A percentile compares a stretch with the other conserved stretches of the same genome.
Evolutionary conservation across 2,329 filamentous ascomycete species (phyloP).

Genomic region (Colletotrichum lupini): DNA sequence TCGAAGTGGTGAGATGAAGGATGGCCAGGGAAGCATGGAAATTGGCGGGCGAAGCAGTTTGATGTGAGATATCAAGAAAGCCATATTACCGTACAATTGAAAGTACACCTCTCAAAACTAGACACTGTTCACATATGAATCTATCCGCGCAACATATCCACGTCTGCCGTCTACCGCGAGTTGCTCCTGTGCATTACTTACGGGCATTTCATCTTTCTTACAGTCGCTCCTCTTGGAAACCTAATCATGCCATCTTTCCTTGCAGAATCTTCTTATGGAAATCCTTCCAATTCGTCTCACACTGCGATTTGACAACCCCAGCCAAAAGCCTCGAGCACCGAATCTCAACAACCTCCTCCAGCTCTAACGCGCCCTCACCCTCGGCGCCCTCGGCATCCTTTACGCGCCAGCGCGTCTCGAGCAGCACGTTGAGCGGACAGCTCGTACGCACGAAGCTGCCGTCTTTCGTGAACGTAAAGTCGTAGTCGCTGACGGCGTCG

Average conservation of each 20-base stretch:
- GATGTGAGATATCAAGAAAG: conserved; percentile 69
- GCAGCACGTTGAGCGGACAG: conserved; percentile 61
- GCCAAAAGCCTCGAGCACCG: conserved; percentile 61
- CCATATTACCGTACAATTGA: not conserved
- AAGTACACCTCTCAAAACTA: not conserved
- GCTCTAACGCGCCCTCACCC: conserved; percentile 47
- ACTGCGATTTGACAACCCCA: conserved; percentile 60
- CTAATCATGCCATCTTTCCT: conserved; percentile 9
- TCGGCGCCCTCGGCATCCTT: conserved; percentile 39
- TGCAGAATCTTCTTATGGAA: conserved; percentile 62
- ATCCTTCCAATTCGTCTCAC: conserved; percentile 60
- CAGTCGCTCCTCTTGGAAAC: not conserved
- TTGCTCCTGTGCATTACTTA: not conserved
- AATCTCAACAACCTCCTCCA: conserved; percentile 63
- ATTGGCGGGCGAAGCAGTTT: conserved; percentile 92
- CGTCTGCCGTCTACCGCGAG: not conserved
- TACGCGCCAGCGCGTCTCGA: conserved; percentile 64
- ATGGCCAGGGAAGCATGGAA: conserved; percentile 90
- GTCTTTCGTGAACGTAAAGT: conserved; percentile 60
- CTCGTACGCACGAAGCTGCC: conserved; percentile 64
- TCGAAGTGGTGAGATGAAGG: conserved; percentile 93
- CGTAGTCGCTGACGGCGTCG: conserved; percentile 64
- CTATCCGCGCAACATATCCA: not conserved
- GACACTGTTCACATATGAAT: not conserved
- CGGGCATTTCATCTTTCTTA: too few relatives aligned